Base-by-base conservation (phyloP, 805 yeast genomes). In the Kuraishia cidri region DNA sequence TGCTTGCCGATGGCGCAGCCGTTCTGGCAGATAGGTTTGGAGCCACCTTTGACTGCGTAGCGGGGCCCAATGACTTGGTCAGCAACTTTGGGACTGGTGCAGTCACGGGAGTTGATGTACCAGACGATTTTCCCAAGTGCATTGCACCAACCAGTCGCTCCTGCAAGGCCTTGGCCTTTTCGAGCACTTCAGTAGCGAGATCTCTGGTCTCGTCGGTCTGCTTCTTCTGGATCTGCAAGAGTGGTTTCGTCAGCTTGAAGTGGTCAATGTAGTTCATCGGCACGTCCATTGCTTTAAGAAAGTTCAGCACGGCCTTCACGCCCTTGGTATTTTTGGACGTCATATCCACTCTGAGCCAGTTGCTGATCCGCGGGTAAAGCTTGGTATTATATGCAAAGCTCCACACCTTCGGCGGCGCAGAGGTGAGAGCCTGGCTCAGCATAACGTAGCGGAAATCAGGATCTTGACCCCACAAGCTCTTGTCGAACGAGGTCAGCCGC, bases 391-490 rank as follows among this genome's bases (percentile, higher is more conserved):
- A 7, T 3, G 22, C 22, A 10, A n/a, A 19, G 2, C 26, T 22
- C 45, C 45, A 41, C 31, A 33, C 34, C 17, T 15, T 24, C 28
- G 16, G 25, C 19, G 7, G 37, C 19, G 9, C 26, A 5, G 12
- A 18, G 3, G 18, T 16, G 10, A 30, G 13, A 12, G 34, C 18
- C 17, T 28, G 16, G 6, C 19, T 16, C 29, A 37, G 28, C 12
- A 37, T 41, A n/a, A 31, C 23, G 28, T 33, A 32, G 12, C 45
- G 28, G 26, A 35, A 41, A 20, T 41, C 45, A 2, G 36, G 35
- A 21, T 20, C 19, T 6, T 4, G 9, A 19, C 30, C 38, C 21
- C 33, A 41, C n/a, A n/a, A n/a, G n/a, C n/a, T n/a, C n/a, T n/a
- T n/a, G n/a, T n/a, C n/a, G n/a, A n/a, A n/a, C n/a, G n/a, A n/a